Evolutionary conservation across 2,329 filamentous ascomycete genomes (phyloP).

Genomic region (Pseudodiploospora longispora): DNA sequence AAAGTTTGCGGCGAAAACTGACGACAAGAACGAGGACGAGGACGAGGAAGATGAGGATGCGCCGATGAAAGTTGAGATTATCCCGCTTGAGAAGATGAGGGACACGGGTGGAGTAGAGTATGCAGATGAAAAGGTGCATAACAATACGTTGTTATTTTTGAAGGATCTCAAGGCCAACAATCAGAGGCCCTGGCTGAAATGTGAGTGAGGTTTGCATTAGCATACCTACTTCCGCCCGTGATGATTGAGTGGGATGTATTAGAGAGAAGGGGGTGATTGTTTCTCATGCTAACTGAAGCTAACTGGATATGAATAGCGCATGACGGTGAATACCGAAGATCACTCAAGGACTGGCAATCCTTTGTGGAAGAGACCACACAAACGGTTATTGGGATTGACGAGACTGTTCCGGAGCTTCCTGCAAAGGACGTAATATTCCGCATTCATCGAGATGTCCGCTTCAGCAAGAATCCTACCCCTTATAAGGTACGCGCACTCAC

Average conservation of each 20-base stretch:
- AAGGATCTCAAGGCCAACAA: constrained; percentile 53
- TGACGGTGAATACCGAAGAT: constrained; percentile 69
- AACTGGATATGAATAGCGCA: constrained; percentile 45
- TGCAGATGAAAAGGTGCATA: constrained; percentile 43
- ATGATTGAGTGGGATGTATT: background rate
- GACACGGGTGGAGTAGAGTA: constrained; percentile 34
- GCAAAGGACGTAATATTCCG: constrained; percentile 80
- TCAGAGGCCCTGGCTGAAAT: constrained; percentile 49
- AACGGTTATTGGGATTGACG: constrained; percentile 63
- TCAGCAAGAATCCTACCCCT: constrained; percentile 74
- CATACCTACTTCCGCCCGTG: background rate
- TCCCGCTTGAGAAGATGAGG: constrained; percentile 28
- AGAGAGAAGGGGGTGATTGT: background rate
- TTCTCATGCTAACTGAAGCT: background rate
- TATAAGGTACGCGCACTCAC: constrained; percentile 59
- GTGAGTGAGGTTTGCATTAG: constrained; percentile 23
- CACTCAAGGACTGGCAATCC: constrained; percentile 72
- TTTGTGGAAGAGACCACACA: constrained; percentile 68
- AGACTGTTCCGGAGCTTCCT: constrained; percentile 79
- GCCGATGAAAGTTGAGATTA: constrained; percentile 25
- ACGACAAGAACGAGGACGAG: constrained; percentile 22
- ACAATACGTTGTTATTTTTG: constrained; percentile 51
- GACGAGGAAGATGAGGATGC: constrained; percentile 30
- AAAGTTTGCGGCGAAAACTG: constrained; percentile 11
- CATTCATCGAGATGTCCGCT: constrained; percentile 80